These are phyloP conservation scores for Linnemannia zychae DNA, from an alignment of 192 early-diverging fungal genomes.

Conservation along the genomic window DNA sequence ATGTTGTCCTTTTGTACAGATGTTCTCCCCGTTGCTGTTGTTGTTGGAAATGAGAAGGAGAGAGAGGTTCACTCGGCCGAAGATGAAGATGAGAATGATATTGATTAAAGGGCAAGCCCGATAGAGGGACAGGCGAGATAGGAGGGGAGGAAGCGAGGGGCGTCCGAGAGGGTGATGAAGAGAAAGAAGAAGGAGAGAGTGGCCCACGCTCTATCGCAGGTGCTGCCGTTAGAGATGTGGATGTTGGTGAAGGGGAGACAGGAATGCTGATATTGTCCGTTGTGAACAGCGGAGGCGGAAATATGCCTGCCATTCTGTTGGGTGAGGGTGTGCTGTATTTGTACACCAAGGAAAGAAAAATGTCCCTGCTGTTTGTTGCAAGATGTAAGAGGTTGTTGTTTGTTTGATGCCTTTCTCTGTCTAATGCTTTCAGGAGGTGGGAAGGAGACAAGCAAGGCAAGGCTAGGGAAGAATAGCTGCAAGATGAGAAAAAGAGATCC, in stretches of 20 bases:
- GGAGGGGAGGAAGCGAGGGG: conserved; percentile 1
- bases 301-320: conserved; percentile 16
- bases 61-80: background rate
- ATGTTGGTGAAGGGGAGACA: conserved; percentile 2
- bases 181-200: background rate
- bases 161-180: background rate
- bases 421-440: background rate
- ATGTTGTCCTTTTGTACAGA: conserved; percentile 6
- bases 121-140: background rate
- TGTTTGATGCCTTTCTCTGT: background rate
- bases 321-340: background rate
- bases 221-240: background rate
- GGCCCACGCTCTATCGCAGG: background rate
- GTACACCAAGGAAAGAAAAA: background rate
- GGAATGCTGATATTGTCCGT: background rate
- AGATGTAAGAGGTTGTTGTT: background rate
- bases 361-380: background rate
- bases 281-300: conserved; percentile 34
- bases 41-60: background rate
- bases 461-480: background rate
- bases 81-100: background rate
- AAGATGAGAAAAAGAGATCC: background rate
- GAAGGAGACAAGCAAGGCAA: background rate
- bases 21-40: background rate
- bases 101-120: background rate